Evolutionary conservation across 306 rosid genomes (phyloP), one percentile per base, ranked within the genome.

Genomic region (Dryas octopetala): DNA sequence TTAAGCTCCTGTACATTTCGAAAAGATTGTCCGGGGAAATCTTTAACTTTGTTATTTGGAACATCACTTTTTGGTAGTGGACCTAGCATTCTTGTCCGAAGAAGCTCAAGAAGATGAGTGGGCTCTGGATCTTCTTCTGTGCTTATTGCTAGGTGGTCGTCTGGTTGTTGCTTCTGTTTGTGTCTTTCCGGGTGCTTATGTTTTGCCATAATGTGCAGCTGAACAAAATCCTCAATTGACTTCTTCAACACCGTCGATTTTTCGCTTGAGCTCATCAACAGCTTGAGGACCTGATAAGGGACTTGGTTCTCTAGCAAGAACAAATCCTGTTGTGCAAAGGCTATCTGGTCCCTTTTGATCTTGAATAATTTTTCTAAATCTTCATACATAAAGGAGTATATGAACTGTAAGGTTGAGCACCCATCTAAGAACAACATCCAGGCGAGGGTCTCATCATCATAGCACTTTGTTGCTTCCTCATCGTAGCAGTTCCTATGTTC

Each of bases 221-320:
- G 4, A 53, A 74, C 7, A 8, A 62, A 80, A 0, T 0, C 0
- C 1, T 5, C n/a, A 3, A 81, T 62, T 2, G 68, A 5, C 0
- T 0, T 0, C 15, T 1, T 52, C 62, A 69, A 64, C 0, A 3
- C 13, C 15, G 4, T 5, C 4, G 0, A 0, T 2, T 26, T 12
- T 1, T 0, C 0, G 50, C 53, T 43, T 15, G 0, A 14, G 49
- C 9, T 50, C 50, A 66, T 74, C 64, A 73, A 59, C 54, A 67
- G 26, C 13, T 46, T 7, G 51, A 81, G 81, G 16, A 70, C 74
- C n/a, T 43, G 5, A 17, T 32, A 81, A 8, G 84, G 81, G 57
- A 81, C 47, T 65, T 76, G 81, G 17, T 81, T 81, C 68, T 81
- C 84, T 38, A 81, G 77, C 77, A 81, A 70, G 64, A 81, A 71